Percentiles rank a stretch among this genome's conserved stretches.
Conservation (phyloP, 192 early-diverging fungal genomes). For the Coemansia sp. region DNA sequence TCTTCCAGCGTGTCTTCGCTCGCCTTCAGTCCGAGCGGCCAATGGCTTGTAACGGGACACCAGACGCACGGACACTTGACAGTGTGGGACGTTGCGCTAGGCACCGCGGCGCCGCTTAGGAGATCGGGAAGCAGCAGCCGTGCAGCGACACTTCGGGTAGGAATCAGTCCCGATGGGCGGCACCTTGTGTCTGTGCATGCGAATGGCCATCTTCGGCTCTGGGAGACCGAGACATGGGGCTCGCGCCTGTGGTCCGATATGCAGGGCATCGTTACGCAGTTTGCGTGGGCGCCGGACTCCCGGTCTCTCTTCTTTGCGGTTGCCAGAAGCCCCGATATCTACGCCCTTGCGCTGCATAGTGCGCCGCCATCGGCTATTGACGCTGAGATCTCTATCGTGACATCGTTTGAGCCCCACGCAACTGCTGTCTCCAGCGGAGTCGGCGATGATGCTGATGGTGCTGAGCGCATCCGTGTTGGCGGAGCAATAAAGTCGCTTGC, state of each 20-base stretch:
- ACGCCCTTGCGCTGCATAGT: constrained; percentile 39
- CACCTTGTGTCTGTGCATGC: constrained; percentile 46
- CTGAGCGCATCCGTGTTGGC: constrained; percentile 43
- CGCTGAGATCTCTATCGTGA: constrained; percentile 30
- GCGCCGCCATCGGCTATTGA: constrained; percentile 38
- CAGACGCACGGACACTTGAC: constrained; percentile 43
- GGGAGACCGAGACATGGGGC: constrained; percentile 50
- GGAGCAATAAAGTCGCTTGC: constrained; percentile 44
- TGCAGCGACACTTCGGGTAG: constrained; percentile 28
- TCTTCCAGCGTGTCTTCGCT: constrained; percentile 43
- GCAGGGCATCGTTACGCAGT: constrained; percentile 19
- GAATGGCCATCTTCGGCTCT: constrained; percentile 49
- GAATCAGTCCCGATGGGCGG: constrained; percentile 39
- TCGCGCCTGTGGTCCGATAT: constrained; percentile 54
- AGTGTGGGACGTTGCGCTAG: constrained; percentile 54
- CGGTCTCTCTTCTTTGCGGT: constrained; percentile 47
- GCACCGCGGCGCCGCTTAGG: constrained; percentile 43
- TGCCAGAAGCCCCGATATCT: constrained; percentile 27
- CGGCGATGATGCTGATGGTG: constrained; percentile 4
- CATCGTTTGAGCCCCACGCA: constrained; percentile 36
- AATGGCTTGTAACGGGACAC: constrained; percentile 48
- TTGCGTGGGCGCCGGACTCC: constrained; percentile 53
- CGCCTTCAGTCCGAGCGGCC: constrained; percentile 45
- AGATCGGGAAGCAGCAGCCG: constrained; percentile 40
- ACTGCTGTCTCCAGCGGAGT: constrained; percentile 17